Percentiles rank a stretch among this genome's conserved stretches.
phyloP scores from a whole-genome alignment of 1,284 basidiomycete genomes.

The Trametes pubescens region DNA sequence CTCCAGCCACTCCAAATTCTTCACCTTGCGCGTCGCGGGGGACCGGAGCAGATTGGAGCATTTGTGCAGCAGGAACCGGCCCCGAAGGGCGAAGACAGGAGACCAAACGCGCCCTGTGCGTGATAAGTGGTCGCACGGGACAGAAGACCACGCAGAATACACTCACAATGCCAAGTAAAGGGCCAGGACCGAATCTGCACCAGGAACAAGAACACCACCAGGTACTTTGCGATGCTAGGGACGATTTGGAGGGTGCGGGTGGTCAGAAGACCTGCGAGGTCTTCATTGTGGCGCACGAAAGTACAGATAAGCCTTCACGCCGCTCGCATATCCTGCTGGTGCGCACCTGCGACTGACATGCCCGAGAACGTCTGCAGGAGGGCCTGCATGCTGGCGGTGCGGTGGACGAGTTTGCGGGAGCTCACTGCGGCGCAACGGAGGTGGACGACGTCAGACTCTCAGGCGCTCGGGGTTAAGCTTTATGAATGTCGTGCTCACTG shows the following conservation, averaged over 20 bases:
- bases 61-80: conserved; percentile 47
- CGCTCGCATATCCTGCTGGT: conserved; percentile 51
- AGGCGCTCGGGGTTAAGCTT: background rate
- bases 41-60: conserved; percentile 54
- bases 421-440: conserved; percentile 12
- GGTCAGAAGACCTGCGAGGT: conserved; percentile 80
- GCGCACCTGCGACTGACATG: conserved; percentile 11
- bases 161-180: conserved; percentile 72
- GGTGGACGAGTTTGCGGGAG: conserved; percentile 8
- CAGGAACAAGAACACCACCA: conserved; percentile 49
- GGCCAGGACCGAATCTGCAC: conserved; percentile 67
- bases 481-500: conserved; percentile 8
- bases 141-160: background rate
- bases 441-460: conserved; percentile 4
- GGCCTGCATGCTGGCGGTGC: conserved; percentile 16
- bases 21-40: conserved; percentile 34
- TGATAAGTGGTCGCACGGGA: background rate
- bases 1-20: conserved; percentile 50
- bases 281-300: conserved; percentile 65
- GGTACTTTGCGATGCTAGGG: conserved; percentile 36
- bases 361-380: conserved; percentile 18
- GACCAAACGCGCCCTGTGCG: conserved; percentile 64
- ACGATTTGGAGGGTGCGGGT: conserved; percentile 54
- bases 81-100: conserved; percentile 51
- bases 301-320: conserved; percentile 72